A percentile compares a stretch with the other conserved stretches of the same genome.
Conservation (phyloP, 2,329 filamentous ascomycete species). For the Plenodomus tracheiphilus region DNA sequence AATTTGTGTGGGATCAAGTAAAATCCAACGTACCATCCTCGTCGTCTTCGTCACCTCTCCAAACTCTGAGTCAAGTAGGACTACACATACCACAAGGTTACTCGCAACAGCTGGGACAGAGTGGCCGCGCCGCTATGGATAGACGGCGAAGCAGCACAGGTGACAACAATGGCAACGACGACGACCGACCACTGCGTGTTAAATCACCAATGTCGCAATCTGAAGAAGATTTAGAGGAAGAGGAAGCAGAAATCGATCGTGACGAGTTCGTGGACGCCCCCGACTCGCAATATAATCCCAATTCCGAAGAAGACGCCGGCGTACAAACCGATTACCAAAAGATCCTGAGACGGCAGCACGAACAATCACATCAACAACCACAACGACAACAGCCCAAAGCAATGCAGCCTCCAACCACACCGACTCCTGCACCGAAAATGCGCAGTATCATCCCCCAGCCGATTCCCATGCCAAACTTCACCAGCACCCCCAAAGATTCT, state of each 20-base stretch:
- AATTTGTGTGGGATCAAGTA: conserved; percentile 99
- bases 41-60: conserved; percentile 49
- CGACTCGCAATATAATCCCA: conserved; percentile 42
- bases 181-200: conserved; percentile 53
- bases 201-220: conserved; percentile 84
- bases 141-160: conserved; percentile 1
- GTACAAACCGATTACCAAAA: conserved; percentile 12
- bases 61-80: conserved; percentile 34
- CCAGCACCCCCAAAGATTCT: conserved; percentile 3
- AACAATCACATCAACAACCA: not conserved
- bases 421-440: conserved; percentile 22
- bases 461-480: conserved; percentile 20
- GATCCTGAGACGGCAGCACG: conserved; percentile 16
- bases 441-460: conserved; percentile 20
- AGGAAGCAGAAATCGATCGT: conserved; percentile 35
- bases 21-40: conserved; percentile 77
- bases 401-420: conserved; percentile 17
- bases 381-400: not conserved
- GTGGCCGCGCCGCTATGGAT: conserved; percentile 41
- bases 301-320: conserved; percentile 32
- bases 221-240: conserved; percentile 55
- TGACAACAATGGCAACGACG: conserved; percentile 14
- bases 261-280: conserved; percentile 55
- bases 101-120: conserved; percentile 45
- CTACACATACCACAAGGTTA: conserved; percentile 36